phyloP scores from a whole-genome alignment of 768 basidiomycete genomes.

The Tylopilus sp. region DNA sequence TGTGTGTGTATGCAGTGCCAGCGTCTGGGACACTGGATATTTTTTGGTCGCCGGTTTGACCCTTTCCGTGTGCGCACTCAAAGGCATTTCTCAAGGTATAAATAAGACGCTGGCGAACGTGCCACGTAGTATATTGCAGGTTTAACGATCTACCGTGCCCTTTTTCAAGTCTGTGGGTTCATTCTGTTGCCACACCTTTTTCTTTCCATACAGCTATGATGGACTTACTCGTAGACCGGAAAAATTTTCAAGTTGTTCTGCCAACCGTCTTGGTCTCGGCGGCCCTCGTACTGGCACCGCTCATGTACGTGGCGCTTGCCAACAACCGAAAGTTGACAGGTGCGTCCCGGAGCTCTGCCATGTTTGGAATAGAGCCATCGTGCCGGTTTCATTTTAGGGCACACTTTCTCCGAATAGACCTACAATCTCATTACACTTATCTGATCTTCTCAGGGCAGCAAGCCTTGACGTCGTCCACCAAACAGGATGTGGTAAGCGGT shows the following conservation, averaged over 20 bases:
- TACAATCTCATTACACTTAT: constrained; percentile 9
- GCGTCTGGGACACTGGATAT: no score
- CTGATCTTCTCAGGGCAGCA: constrained; percentile 13
- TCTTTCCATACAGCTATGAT: neutral
- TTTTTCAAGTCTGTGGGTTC: no score
- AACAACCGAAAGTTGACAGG: constrained; percentile 5
- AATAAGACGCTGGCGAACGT: no score
- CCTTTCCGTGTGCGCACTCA: neutral
- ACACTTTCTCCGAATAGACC: neutral
- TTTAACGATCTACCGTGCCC: neutral
- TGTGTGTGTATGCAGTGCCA: neutral
- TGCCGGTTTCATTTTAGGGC: neutral
- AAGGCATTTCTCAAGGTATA: no score
- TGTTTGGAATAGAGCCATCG: neutral
- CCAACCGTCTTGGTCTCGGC: constrained; percentile 13
- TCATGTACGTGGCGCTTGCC: constrained; percentile 16
- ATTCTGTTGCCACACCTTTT: no score
- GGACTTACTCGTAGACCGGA: constrained; percentile 3
- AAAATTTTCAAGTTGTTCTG: constrained; percentile 2
- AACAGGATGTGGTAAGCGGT: neutral
- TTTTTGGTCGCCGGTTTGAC: neutral
- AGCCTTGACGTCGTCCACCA: neutral
- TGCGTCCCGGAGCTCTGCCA: constrained; percentile 11
- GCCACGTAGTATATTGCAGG: neutral
- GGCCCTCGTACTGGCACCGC: constrained; percentile 9